Evolutionary conservation across 306 rosid species (phyloP), one percentile per base, ranked within the genome.

Genomic region (Begonia loranthoides): DNA sequence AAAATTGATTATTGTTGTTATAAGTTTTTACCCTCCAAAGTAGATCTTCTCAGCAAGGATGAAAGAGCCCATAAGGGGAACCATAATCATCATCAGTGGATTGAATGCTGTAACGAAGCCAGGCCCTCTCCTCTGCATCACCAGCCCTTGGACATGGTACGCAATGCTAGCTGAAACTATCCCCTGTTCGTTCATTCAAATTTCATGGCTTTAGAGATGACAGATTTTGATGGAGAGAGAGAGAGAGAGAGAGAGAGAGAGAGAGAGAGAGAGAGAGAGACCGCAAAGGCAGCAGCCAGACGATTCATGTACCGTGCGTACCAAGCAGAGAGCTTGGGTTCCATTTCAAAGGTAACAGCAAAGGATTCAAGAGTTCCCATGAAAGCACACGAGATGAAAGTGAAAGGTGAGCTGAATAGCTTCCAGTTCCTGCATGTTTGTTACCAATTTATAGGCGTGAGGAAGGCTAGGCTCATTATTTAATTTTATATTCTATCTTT

Each of bases 101-200:
- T 93, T 81, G 57, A 88, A 88, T 52, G 96, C 87, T 50, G 96
- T 84, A 3, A 94, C 94, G 24, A 88, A 88, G 15, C 84, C 94
- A 12, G 96, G 96, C 12, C 96, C 96, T 69, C 64, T 84, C 55
- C 58, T 84, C 72, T 79, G 70, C 55, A 88, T 88, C 41, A 88
- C 94, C 61, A 84, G 50, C 15, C 96, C 96, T 79, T 88, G 94
- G 5, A 88, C 72, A 28, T 81, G 81, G 59, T 84, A 88, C 36
- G 85, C 73, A 21, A 86, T 55, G 51, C 88, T 70, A 6, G 95
- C 74, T 39, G 88, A 59, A 34, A 86, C 81, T 62, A 86, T 70
- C 9, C 95, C 95, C 95, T 86, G 77, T 38, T 39, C 43, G 10
- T 10, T 5, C 43, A 39, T 39, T 10, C 6, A 39, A 39, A 6